Conservation (phyloP, 192 early-diverging fungal genomes). For the Backusella liffmaniae region DNA sequence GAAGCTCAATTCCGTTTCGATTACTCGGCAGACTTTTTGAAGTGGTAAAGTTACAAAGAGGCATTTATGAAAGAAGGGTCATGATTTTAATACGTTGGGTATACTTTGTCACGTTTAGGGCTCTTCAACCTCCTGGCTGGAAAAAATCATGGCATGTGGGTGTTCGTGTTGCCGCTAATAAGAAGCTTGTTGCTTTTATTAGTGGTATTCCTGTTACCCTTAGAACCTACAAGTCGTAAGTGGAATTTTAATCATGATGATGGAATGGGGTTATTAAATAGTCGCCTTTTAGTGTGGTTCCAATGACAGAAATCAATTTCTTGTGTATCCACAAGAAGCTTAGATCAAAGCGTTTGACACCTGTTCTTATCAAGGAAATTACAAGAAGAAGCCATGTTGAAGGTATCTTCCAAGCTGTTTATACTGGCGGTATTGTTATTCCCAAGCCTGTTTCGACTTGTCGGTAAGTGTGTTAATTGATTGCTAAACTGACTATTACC, state of each 20-base stretch:
- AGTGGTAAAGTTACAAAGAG: slow-evolving; percentile 60
- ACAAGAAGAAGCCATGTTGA: slow-evolving; percentile 88
- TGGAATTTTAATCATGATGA: background rate
- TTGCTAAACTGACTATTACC: background rate
- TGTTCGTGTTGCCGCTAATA: slow-evolving; percentile 76
- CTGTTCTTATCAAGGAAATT: slow-evolving; percentile 96
- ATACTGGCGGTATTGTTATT: slow-evolving; percentile 89
- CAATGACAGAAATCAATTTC: slow-evolving; percentile 97
- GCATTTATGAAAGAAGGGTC: background rate
- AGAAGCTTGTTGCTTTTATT: slow-evolving; percentile 94
- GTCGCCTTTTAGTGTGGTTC: slow-evolving; percentile 41
- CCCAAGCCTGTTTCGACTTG: slow-evolving; percentile 87
- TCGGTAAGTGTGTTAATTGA: slow-evolving; percentile 30
- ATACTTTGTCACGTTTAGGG: slow-evolving; percentile 47
- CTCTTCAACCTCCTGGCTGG: slow-evolving; percentile 91
- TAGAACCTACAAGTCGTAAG: slow-evolving; percentile 67
- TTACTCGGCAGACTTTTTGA: slow-evolving; percentile 89
- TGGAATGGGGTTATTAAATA: background rate
- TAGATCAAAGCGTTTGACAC: slow-evolving; percentile 90
- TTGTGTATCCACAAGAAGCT: slow-evolving; percentile 96
- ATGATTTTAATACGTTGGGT: background rate
- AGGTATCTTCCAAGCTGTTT: slow-evolving; percentile 97
- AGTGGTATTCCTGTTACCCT: slow-evolving; percentile 88
- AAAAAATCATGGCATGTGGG: slow-evolving; percentile 88
- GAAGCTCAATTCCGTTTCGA: slow-evolving; percentile 97